phyloP scores from a whole-genome alignment of 169 alveolate genomes.

The Plasmodium sp. region DNA sequence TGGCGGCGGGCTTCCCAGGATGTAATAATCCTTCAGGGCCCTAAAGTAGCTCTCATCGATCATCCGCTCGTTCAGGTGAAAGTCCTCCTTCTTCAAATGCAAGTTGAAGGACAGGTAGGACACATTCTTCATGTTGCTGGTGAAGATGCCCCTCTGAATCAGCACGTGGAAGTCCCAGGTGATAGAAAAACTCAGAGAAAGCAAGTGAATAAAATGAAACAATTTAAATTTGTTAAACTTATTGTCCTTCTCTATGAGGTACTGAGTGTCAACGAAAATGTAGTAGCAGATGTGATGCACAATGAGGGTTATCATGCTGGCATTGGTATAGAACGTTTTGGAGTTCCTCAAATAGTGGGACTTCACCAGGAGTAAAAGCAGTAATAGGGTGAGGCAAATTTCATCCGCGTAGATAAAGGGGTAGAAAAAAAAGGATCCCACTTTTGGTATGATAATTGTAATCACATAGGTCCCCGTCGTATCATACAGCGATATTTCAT shows the following conservation, averaged over 20 bases:
- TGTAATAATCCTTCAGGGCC: constrained; percentile 30
- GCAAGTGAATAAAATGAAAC: constrained; percentile 69
- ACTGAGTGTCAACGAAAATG: constrained; percentile 63
- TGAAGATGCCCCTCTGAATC: constrained; percentile 63
- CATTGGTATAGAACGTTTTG: constrained; percentile 70
- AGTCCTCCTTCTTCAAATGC: constrained; percentile 56
- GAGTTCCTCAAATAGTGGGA: constrained; percentile 27
- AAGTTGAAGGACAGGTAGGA: constrained; percentile 20
- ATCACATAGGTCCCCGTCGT: constrained; percentile 41
- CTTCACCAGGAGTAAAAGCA: constrained; percentile 25
- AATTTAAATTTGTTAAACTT: constrained; percentile 63
- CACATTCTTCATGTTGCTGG: constrained; percentile 49
- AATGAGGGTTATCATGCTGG: constrained; percentile 67
- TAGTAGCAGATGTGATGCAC: constrained; percentile 73
- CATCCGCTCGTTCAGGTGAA: constrained; percentile 10
- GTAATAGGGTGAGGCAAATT: constrained; percentile 38
- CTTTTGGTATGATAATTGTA: constrained; percentile 47
- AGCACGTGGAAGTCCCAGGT: constrained; percentile 67
- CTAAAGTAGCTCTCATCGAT: constrained; percentile 27
- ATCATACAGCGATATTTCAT: constrained; percentile 60
- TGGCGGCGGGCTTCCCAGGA: not conserved
- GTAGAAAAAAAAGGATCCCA: constrained; percentile 57
- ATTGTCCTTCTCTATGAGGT: constrained; percentile 44
- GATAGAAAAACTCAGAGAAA: constrained; percentile 51
- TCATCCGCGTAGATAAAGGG: constrained; percentile 73